These are phyloP conservation scores for Elaphomyces granulatus DNA, from an alignment of 495 filamentous ascomycete genomes.

Conservation along the genomic window DNA sequence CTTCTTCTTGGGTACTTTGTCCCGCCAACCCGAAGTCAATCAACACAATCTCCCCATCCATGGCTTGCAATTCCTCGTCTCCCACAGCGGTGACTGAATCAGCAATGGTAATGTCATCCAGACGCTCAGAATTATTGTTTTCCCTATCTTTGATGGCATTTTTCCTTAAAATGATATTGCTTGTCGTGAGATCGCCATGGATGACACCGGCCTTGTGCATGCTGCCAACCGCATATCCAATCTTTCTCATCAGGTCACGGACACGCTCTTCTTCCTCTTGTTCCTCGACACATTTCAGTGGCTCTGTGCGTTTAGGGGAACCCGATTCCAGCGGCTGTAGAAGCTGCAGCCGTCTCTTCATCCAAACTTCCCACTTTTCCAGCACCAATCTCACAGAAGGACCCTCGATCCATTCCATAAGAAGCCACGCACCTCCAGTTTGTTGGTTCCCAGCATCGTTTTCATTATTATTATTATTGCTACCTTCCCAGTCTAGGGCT, in stretches of 20 bases:
- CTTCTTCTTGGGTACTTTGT: constrained; percentile 75
- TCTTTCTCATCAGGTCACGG: constrained; percentile 47
- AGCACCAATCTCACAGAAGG: constrained; percentile 49
- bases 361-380: constrained; percentile 44
- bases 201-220: constrained; percentile 73
- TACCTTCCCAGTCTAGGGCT: constrained; percentile 50
- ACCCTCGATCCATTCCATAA: constrained; percentile 87
- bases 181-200: constrained; percentile 94
- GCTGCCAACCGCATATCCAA: constrained; percentile 61
- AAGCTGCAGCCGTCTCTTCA: constrained; percentile 11
- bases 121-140: too few relatives aligned
- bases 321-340: neutral
- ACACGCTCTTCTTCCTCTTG: constrained; percentile 31
- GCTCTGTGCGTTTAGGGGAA: neutral
- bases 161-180: constrained; percentile 86
- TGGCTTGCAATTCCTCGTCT: constrained; percentile 8
- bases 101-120: neutral
- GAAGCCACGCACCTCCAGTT: constrained; percentile 59
- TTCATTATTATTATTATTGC: neutral
- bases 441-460: constrained; percentile 9
- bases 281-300: constrained; percentile 3
- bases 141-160: too few relatives aligned
- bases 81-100: constrained; percentile 21
- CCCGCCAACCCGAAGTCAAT: constrained; percentile 93
- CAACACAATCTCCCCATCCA: constrained; percentile 64